phyloP scores from a whole-genome alignment of 2,329 filamentous ascomycete genomes.

The Clonostachys sp. region DNA sequence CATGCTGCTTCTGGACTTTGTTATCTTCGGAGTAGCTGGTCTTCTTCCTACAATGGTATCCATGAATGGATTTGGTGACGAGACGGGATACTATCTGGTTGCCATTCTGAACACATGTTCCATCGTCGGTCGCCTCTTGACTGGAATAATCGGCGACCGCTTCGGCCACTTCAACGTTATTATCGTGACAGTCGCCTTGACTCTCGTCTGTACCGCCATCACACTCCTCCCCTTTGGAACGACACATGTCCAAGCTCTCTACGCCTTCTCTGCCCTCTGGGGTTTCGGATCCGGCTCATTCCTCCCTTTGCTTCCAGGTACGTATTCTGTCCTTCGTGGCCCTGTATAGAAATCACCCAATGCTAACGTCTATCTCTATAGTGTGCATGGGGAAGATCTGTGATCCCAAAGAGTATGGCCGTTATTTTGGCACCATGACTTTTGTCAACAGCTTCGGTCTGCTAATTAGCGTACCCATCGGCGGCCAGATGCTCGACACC shows the following conservation, averaged over 20 bases:
- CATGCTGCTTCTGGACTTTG: slow-evolving; percentile 41
- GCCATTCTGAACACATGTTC: slow-evolving; percentile 37
- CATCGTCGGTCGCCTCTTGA: slow-evolving; percentile 33
- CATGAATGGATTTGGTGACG: slow-evolving; percentile 19
- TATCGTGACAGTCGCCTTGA: too few relatives aligned
- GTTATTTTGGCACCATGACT: slow-evolving; percentile 39
- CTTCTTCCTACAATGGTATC: slow-evolving; percentile 40
- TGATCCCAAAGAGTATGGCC: slow-evolving; percentile 37
- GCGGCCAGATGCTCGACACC: slow-evolving; percentile 36
- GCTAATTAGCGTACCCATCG: slow-evolving; percentile 36
- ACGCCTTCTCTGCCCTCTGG: slow-evolving; percentile 37
- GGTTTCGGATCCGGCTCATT: slow-evolving; percentile 43
- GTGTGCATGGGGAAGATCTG: slow-evolving; percentile 42
- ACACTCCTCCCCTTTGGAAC: slow-evolving; percentile 40
- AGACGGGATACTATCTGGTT: slow-evolving; percentile 36
- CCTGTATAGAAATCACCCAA: neutral
- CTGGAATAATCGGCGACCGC: slow-evolving; percentile 34
- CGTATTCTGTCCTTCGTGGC: neutral
- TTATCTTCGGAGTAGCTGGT: slow-evolving; percentile 40
- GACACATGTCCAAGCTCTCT: slow-evolving; percentile 28
- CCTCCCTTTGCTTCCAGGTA: slow-evolving; percentile 30
- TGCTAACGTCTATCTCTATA: slow-evolving; percentile 1
- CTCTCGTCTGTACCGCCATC: slow-evolving; percentile 28
- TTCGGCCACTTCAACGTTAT: slow-evolving; percentile 41
- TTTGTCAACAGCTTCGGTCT: slow-evolving; percentile 38